Evolutionary conservation across 192 early-diverging fungal genomes (phyloP).

Genomic region (Piromyces sp.): DNA sequence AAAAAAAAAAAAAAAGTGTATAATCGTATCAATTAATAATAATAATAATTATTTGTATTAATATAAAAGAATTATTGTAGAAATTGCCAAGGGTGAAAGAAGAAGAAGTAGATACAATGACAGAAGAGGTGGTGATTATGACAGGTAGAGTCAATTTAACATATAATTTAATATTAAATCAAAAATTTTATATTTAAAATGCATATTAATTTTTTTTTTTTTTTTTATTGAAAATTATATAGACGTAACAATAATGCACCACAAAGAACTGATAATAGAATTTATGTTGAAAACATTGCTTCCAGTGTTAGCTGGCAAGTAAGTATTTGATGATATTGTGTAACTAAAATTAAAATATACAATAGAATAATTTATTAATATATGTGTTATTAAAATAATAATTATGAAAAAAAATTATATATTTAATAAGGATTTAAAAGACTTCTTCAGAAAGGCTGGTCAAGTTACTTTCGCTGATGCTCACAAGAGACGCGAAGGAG

Average conservation of each 20-base stretch:
- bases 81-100: constrained; percentile 3
- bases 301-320: background rate
- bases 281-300: background rate
- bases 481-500: constrained; percentile 58
- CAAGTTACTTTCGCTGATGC: constrained; percentile 86
- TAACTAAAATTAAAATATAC: no score
- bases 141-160: no score
- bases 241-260: background rate
- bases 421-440: constrained; percentile 98
- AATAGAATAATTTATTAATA: no score
- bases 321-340: background rate
- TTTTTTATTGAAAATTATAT: background rate
- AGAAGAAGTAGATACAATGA: constrained; percentile 1
- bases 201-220: no score
- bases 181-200: no score
- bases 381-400: no score
- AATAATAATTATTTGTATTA: no score
- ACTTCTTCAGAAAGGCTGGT: constrained; percentile 82
- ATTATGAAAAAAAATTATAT: no score
- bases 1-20: no score
- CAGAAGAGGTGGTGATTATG: background rate
- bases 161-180: no score
- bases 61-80: constrained; percentile 1
- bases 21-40: no score
- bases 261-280: background rate